These are phyloP conservation scores for Beauveria bassiana DNA, from an alignment of 2,329 filamentous ascomycete species.

Conservation along the genomic window DNA sequence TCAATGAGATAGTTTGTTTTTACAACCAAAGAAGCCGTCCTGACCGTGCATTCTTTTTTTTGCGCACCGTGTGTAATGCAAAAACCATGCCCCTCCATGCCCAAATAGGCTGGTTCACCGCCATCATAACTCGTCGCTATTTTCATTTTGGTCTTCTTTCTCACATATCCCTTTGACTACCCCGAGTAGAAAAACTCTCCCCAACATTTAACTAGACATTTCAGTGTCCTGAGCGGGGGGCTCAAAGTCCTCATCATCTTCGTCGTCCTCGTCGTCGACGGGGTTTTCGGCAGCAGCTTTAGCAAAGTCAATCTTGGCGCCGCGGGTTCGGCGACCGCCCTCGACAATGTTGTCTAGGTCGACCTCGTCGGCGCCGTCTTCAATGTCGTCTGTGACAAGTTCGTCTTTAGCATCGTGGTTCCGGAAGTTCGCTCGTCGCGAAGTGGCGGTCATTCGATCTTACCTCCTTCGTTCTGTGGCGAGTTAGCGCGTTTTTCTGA, in stretches of 20 bases:
- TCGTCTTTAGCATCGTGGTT: neutral
- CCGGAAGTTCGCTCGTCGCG: neutral
- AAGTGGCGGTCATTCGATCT: slow-evolving; percentile 17
- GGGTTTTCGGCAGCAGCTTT: slow-evolving; percentile 78
- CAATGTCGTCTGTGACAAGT: slow-evolving; percentile 44
- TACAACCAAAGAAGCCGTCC: neutral
- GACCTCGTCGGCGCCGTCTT: slow-evolving; percentile 86
- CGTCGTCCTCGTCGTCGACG: slow-evolving; percentile 69
- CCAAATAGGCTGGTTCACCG: neutral
- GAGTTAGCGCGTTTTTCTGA: slow-evolving; percentile 17
- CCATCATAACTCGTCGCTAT: neutral
- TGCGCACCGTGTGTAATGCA: neutral
- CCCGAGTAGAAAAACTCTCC: neutral
- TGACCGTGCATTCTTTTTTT: neutral
- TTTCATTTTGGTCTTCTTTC: neutral
- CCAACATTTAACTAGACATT: slow-evolving; percentile 43
- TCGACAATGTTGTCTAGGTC: slow-evolving; percentile 80
- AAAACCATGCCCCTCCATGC: neutral
- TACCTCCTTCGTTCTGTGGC: slow-evolving; percentile 17
- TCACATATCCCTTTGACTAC: neutral
- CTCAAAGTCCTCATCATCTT: slow-evolving; percentile 65
- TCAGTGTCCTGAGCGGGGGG: slow-evolving; percentile 58
- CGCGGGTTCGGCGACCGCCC: slow-evolving; percentile 76
- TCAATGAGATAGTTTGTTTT: neutral
- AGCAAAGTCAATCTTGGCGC: slow-evolving; percentile 85